Conservation (phyloP, 176 grass and related monocot genomes). For the Cenchrus purpureus region DNA sequence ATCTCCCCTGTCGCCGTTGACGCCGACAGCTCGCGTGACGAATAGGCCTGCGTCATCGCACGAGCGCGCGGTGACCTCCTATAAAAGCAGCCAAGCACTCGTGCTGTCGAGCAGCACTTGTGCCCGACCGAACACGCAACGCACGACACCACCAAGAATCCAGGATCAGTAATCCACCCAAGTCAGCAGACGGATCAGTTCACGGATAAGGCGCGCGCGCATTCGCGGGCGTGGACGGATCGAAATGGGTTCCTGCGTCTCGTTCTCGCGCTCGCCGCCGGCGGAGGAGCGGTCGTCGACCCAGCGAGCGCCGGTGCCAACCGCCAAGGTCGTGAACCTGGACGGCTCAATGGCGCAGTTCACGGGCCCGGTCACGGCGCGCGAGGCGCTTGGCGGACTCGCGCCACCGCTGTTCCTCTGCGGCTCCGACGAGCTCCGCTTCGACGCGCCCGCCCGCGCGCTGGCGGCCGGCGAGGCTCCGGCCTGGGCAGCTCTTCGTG, state of each 20-base stretch:
- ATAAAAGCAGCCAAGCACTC: background rate
- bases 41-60: conserved; percentile 5
- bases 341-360: conserved; percentile 60
- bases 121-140: background rate
- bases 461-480: conserved; percentile 39
- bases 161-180: background rate
- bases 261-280: conserved; percentile 23
- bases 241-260: conserved; percentile 69
- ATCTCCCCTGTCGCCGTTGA: background rate
- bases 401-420: conserved; percentile 51
- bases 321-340: conserved; percentile 57
- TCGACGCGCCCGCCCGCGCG: conserved; percentile 42
- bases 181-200: no score
- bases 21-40: conserved; percentile 20
- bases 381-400: conserved; percentile 6
- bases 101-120: background rate
- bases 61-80: background rate
- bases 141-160: background rate
- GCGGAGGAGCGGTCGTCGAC: no score
- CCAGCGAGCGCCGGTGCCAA: background rate
- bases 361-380: conserved; percentile 19
- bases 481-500: conserved; percentile 62
- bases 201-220: no score
- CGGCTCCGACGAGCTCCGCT: conserved; percentile 69
- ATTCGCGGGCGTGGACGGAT: background rate